phyloP scores from a whole-genome alignment of 306 rosid genomes.

The Betula pendula region DNA sequence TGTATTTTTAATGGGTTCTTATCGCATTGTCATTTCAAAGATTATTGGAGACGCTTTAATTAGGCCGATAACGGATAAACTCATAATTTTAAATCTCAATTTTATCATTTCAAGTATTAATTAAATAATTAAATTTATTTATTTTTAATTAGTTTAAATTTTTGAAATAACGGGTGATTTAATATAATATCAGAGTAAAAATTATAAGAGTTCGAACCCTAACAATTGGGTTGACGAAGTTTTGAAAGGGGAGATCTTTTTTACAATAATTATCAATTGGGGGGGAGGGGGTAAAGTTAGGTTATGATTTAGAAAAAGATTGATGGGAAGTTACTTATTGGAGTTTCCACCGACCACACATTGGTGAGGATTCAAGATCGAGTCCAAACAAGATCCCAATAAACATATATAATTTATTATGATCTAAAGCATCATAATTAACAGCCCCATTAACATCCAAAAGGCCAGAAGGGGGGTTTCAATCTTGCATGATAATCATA shows the following conservation, averaged over 20 bases:
- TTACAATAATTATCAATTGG: not conserved
- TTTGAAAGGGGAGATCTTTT: not conserved
- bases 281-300: not conserved
- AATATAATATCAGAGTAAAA: too few species aligned
- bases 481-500: slow-evolving; percentile 25
- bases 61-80: slow-evolving; percentile 4
- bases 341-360: slow-evolving; percentile 14
- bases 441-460: slow-evolving; percentile 34
- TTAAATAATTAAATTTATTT: too few species aligned
- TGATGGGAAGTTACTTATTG: not conserved
- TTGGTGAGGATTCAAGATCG: not conserved
- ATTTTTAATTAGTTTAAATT: too few species aligned
- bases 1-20: slow-evolving; percentile 7
- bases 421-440: slow-evolving; percentile 48
- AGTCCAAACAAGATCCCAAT: slow-evolving; percentile 40
- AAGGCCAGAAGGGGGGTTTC: slow-evolving; percentile 6
- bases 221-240: too few species aligned
- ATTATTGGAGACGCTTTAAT: not conserved
- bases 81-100: too few species aligned
- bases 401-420: slow-evolving; percentile 27
- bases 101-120: too few species aligned
- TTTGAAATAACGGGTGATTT: too few species aligned
- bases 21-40: not conserved
- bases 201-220: too few species aligned
- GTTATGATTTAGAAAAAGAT: not conserved